Evolutionary conservation across 1,139 yeast genomes (phyloP), one percentile per base, ranked within the genome.

Genomic region (Waltiozyma sp.): DNA sequence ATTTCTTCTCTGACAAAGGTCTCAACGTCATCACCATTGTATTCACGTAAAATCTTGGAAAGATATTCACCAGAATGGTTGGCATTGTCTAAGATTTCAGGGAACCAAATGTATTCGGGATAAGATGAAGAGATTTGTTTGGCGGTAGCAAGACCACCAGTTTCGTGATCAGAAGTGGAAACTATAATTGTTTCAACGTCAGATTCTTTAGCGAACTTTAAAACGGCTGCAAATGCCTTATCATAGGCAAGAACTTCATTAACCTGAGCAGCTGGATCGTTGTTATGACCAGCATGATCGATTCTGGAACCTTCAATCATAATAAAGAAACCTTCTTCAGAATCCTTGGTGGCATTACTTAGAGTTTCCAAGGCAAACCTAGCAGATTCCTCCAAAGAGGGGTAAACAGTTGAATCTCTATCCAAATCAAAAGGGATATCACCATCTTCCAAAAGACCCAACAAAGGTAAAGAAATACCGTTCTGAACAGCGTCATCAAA

Each of bases 261-360:
- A 10, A 79, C 88, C 62, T 85, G 95, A 11, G 94, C 91, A 13
- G 87, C 86, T 13, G 95, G 88, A 58, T 87, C 95, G 56, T 87
- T 87, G 51, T 73, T 76, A 60, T 87, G 96, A 36, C 95, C 95
- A 4, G 95, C 94, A 60, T 87, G 95, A 61, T 87, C 96, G 54
- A 87, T 86, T 60, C 95, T 71, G 14, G 93, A 82, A 9, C 95
- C 95, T 65, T 87, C 96, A 47, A 87, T 75, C 59, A 87, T 59
- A 42, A 87, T 59, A 63, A 87, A 86, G 60, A 87, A 86, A 0
- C 95, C 95, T 51, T 81, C 63, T 18, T 84, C 89, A 2, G 80
- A 70, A 49, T 83, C 72, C 49, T 70, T 63, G 1, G 91, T 73
- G 19, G 89, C 88, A 44, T 72, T 65, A 7, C 72, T 66, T 49